Base-by-base conservation (phyloP, 1,284 basidiomycete species). In the Malassezia nana region DNA sequence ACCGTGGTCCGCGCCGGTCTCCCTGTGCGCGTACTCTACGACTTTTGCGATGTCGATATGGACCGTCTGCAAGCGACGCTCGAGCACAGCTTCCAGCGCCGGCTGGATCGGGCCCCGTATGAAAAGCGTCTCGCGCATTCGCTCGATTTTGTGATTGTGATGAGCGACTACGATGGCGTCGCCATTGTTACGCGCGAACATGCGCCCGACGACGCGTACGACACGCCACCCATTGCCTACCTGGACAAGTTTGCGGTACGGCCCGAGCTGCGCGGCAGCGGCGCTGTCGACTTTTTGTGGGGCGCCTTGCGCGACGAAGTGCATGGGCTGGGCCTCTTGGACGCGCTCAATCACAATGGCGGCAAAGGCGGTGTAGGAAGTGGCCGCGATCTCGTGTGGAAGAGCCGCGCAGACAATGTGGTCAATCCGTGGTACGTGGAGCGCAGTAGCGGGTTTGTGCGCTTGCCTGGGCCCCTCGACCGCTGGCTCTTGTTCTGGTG, bases 371-470 rank as follows among this genome's bases (percentile, higher is more conserved):
- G 92, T 35, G 80, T 83, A 57, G 94, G 92, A 26, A 81, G 84
- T 68, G 90, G 90, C n/a, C 79, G 84, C 38, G 92, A 98, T 74
- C 80, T 99, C 52, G 89, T 98, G 26, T 99, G 92, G 92, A 83
- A 94, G 57, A 86, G 84, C 67, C 81, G 94, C 51, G 81, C 84
- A 9, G 81, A 92, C 75, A 99, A 99, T 74, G 90, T 90, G 0
- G 84, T 98, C 51, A 99, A 99, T 77, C 92, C 91, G 75, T 99
- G 94, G 94, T 99, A 99, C 77, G 95, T 89, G 66, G 94, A 99
- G 74, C 83, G 94, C 30, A 86, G 84, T 69, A 87, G 86, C 41
- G 94, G 94, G 8, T 92, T 95, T 75, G 64, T 90, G 31, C 81
- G 86, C 50, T 81, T 88, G 41, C 57, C 32, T 16, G 66, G 64